Base-by-base conservation (phyloP, 805 yeast genomes). In the Pichia deserticola region DNA sequence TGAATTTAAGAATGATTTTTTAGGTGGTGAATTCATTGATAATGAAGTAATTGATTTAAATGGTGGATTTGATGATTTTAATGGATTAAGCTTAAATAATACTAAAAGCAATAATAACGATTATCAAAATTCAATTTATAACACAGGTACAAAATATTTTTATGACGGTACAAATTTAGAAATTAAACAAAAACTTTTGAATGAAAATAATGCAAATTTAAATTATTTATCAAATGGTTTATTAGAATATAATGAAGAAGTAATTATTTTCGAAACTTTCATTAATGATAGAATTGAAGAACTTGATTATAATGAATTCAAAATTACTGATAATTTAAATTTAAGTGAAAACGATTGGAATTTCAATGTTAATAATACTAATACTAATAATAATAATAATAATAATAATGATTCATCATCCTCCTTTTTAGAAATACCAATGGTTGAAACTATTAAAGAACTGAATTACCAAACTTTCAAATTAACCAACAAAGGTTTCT, bases 201-300 rank as follows among this genome's bases (percentile, higher is more conserved):
- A 8, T 29, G n/a, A 32, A 6, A 32, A 29, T 5, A 40, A 33
- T 32, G 37, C 48, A 13, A 5, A 20, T 5, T 20, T 42, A 25
- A 34, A 40, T 20, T 49, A 54, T 36, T 47, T 54, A 33, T 38
- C 51, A n/a, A 49, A 44, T 44, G 56, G 53, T 1, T 9, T 54
- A 11, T 37, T 51, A 15, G 49, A 49, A 38, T 54, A 41, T n/a
- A 48, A 54, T 29, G 43, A 50, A 37, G 52, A 50, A 33, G 15
- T 40, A 3, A 9, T 33, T 3, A 20, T 33, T 8, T 50, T 50
- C 38, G 47, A 50, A 34, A 42, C 45, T 20, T 50, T 45, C 33
- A 25, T 50, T 9, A 38, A 11, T 29, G 46, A 45, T 4, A 36
- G 48, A 13, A 27, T 50, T 4, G 29, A 13, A 2, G 41, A 45